Evolutionary conservation across 768 basidiomycete species (phyloP).

Genomic region (Kockovaella imperatae): DNA sequence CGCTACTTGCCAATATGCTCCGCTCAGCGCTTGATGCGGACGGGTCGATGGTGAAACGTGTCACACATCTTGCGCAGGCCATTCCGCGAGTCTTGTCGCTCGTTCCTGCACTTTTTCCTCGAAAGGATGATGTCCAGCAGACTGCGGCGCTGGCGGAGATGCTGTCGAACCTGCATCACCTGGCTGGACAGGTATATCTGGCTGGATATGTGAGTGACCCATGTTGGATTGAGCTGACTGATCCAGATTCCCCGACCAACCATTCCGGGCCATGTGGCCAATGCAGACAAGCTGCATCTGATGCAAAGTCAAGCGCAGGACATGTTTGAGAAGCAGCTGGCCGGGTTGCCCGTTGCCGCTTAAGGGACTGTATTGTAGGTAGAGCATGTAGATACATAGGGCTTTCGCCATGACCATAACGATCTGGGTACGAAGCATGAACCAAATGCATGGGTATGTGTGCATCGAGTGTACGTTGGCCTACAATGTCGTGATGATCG

Average conservation of each 20-base stretch:
- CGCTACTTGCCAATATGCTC: slow-evolving; percentile 10
- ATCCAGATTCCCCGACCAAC: slow-evolving; percentile 20
- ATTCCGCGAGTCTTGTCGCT: slow-evolving; percentile 25
- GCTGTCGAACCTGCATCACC: slow-evolving; percentile 28
- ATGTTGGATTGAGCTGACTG: background rate
- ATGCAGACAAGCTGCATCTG: slow-evolving; percentile 33
- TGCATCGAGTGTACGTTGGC: too few species aligned
- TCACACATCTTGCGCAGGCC: slow-evolving; percentile 8
- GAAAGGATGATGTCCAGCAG: slow-evolving; percentile 27
- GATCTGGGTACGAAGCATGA: too few species aligned
- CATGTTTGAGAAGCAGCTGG: slow-evolving; percentile 19
- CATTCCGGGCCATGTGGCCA: slow-evolving; percentile 23
- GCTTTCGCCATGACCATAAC: too few species aligned
- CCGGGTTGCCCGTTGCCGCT: slow-evolving; percentile 11
- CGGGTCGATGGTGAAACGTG: background rate
- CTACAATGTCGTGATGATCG: too few species aligned
- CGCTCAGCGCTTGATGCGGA: slow-evolving; percentile 3
- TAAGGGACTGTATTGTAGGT: too few species aligned
- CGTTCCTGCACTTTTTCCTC: slow-evolving; percentile 31
- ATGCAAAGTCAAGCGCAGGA: slow-evolving; percentile 34
- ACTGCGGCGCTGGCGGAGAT: slow-evolving; percentile 33
- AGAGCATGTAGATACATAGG: too few species aligned
- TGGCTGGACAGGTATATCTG: slow-evolving; percentile 15
- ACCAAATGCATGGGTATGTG: too few species aligned
- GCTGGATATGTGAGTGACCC: slow-evolving; percentile 22